Evolutionary conservation across 768 basidiomycete genomes (phyloP).

Genomic region (Boletus patriciae): DNA sequence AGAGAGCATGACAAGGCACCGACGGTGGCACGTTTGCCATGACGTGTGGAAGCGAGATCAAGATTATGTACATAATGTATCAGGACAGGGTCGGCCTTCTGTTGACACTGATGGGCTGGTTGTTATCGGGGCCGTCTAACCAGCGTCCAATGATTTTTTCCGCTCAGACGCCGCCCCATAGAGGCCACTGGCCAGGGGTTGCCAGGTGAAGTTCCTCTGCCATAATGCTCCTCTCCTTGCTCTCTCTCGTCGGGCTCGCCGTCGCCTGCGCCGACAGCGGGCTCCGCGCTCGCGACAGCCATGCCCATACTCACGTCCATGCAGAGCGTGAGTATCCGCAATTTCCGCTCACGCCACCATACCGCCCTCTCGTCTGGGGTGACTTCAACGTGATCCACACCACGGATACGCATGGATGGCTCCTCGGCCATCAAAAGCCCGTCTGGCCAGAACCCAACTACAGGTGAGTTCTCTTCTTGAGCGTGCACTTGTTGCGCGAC

Average conservation of each 20-base stretch:
- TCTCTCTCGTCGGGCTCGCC: slow-evolving; percentile 20
- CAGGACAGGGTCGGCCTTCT: too few species aligned
- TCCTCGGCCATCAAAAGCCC: slow-evolving; percentile 79
- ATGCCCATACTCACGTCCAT: slow-evolving; percentile 37
- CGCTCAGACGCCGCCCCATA: neutral
- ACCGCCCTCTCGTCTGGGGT: slow-evolving; percentile 75
- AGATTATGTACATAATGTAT: neutral
- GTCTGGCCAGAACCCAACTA: slow-evolving; percentile 77
- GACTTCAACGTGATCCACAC: slow-evolving; percentile 87
- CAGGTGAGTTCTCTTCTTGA: slow-evolving; percentile 38
- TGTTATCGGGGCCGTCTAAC: neutral
- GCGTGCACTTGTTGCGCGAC: neutral
- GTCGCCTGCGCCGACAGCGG: slow-evolving; percentile 22
- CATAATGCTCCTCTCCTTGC: slow-evolving; percentile 16
- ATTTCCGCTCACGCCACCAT: slow-evolving; percentile 52
- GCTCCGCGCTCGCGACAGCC: slow-evolving; percentile 27
- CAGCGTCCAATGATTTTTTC: neutral
- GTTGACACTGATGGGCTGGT: neutral
- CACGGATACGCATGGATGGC: slow-evolving; percentile 81
- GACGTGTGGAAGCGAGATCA: neutral
- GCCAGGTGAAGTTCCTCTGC: neutral
- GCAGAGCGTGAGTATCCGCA: slow-evolving; percentile 41
- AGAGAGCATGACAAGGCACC: neutral
- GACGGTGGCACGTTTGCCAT: slow-evolving; percentile 3
- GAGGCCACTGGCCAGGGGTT: too few species aligned